Evolutionary conservation across 2,329 filamentous ascomycete genomes (phyloP).

Genomic region (Xylariaceae sp.): DNA sequence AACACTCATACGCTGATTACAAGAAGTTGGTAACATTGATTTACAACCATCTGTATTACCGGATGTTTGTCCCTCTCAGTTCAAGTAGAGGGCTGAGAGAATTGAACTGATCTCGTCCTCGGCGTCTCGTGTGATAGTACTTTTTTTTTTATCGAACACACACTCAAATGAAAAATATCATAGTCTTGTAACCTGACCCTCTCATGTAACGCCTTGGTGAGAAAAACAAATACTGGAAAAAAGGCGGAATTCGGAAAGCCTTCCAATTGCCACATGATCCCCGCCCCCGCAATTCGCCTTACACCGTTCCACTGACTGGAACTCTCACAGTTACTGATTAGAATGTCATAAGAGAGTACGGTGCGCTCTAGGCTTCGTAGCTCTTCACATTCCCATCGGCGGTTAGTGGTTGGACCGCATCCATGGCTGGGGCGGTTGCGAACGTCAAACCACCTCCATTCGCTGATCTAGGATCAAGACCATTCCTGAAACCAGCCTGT

Average conservation of each 20-base stretch:
- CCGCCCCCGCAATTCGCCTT: conserved; percentile 21
- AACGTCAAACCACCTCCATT: conserved; percentile 53
- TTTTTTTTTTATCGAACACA: conserved; percentile 18
- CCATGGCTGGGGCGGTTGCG: conserved; percentile 40
- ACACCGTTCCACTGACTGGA: conserved; percentile 8
- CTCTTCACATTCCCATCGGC: conserved; percentile 54
- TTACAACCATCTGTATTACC: too few species aligned
- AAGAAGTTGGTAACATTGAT: too few species aligned
- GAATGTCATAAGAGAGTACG: neutral
- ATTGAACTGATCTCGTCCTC: too few species aligned
- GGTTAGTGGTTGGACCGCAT: conserved; percentile 51
- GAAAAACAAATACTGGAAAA: conserved; percentile 5
- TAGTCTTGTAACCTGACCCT: conserved; percentile 6
- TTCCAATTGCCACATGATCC: conserved; percentile 9
- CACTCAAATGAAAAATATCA: conserved; percentile 6
- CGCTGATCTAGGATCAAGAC: conserved; percentile 47
- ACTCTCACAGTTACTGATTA: neutral
- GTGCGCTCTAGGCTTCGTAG: conserved; percentile 46
- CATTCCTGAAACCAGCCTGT: conserved; percentile 66
- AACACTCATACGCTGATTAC: too few species aligned
- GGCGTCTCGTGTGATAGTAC: too few species aligned
- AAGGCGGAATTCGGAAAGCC: conserved; percentile 7
- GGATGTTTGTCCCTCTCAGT: too few species aligned
- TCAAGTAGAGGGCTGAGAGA: too few species aligned
- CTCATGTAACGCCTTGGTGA: conserved; percentile 17